Conservation (phyloP, 2,329 filamentous ascomycete genomes). For the Thelonectria rubi region DNA sequence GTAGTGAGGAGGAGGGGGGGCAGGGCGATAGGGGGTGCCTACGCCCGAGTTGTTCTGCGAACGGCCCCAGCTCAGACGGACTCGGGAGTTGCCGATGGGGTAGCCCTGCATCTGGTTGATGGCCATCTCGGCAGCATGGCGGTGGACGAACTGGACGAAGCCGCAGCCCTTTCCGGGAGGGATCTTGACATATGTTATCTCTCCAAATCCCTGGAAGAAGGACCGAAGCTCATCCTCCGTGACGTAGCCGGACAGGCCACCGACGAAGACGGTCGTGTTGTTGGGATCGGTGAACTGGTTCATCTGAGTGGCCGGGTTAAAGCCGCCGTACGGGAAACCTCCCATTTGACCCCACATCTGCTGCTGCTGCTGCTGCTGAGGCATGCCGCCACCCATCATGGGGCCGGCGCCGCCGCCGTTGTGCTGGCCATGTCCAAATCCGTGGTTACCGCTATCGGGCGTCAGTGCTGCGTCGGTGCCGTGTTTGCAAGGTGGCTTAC, state of each 20-base stretch:
- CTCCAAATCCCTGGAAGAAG: slow-evolving; percentile 99
- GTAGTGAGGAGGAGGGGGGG: slow-evolving; percentile 72
- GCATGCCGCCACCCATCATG: slow-evolving; percentile 58
- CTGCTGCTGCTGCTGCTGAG: slow-evolving; percentile 51
- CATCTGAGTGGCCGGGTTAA: slow-evolving; percentile 71
- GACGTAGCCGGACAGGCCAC: slow-evolving; percentile 95
- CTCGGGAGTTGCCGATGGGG: slow-evolving; percentile 97
- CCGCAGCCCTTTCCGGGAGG: slow-evolving; percentile 98
- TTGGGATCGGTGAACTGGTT: slow-evolving; percentile 99
- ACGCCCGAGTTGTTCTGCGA: slow-evolving; percentile 99
- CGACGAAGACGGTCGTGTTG: slow-evolving; percentile 99
- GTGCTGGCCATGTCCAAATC: slow-evolving; percentile 53
- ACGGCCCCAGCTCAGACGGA: slow-evolving; percentile 96
- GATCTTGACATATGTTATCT: slow-evolving; percentile 99
- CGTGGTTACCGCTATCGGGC: slow-evolving; percentile 48
- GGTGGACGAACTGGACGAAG: slow-evolving; percentile 98
- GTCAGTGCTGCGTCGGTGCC: slow-evolving; percentile 13
- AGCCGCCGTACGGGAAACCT: slow-evolving; percentile 53
- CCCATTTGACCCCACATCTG: slow-evolving; percentile 53
- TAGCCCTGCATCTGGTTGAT: slow-evolving; percentile 99
- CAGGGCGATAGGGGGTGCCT: slow-evolving; percentile 95
- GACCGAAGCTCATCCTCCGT: slow-evolving; percentile 99
- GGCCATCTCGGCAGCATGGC: slow-evolving; percentile 98
- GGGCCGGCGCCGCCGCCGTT: slow-evolving; percentile 53
- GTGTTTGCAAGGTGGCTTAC: slow-evolving; percentile 45